Base-by-base conservation (phyloP, 176 grass and related monocot species). In the Elymus sibiricus region DNA sequence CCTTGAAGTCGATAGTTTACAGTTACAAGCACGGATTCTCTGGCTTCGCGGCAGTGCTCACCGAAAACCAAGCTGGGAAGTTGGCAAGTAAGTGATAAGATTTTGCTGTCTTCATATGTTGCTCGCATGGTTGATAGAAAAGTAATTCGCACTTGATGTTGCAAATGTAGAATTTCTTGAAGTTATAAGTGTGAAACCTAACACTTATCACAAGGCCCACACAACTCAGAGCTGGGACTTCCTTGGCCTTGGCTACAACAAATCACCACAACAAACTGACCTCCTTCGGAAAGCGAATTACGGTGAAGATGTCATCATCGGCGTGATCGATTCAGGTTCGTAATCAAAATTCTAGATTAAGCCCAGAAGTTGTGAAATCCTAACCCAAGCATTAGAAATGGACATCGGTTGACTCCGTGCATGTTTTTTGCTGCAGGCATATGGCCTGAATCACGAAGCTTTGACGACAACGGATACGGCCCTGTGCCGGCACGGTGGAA, bases 181-280 rank as follows among this genome's bases (percentile, higher is more conserved):
- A 40, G 86, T 95, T 3, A 19, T 93, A 5, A 85, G 11, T 9
- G 76, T 95, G 3, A 83, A 77, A 28, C 40, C 53, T 49, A 91
- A 79, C 32, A 67, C 31, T 1, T 59, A 53, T 1, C 44, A 49
- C 6, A 1, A 15, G 28, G 1, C 26, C 3, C 86, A 87, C 21
- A 94, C 83, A 6, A 87, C 89, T 11, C 83, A 75, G 10, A 94
- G 92, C 59, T 91, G 86, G 86, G 86, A 87, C 7, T 91, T 78
- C n/a, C 83, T 91, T n/a, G 69, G 79, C 0, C 5, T 90, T 39
- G 14, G 51, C 11, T 37, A 74, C 37, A 84, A 53, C 31, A 37
- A 5, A 37, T 9, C 1, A 39, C 5, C 4, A 49, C 67, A 70
- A 22, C 35, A 70, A 6, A 14, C 9, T 2, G 59, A 73, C 32